Evolutionary conservation across 1,284 basidiomycete genomes (phyloP).

Genomic region (Ganoderma multipileum): DNA sequence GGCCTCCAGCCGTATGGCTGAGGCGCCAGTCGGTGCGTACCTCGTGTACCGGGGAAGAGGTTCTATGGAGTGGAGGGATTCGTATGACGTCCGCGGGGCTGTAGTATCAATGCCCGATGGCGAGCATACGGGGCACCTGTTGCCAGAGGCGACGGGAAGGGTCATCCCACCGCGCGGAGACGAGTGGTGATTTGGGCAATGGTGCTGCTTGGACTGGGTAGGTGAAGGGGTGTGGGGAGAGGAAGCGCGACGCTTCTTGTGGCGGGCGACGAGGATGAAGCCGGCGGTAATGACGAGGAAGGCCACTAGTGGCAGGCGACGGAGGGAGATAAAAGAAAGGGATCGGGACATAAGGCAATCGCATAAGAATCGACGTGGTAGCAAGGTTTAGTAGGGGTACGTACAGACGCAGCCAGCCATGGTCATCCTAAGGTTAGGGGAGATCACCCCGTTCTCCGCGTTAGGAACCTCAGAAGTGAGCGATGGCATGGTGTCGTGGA

Average conservation of each 20-base stretch:
- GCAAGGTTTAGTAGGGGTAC: background rate
- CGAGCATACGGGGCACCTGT: background rate
- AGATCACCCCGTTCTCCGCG: background rate
- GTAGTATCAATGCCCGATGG: too few relatives aligned
- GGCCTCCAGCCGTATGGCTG: background rate
- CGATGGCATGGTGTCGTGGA: background rate
- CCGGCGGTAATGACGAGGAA: background rate
- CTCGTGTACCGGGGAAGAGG: background rate
- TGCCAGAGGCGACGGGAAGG: background rate
- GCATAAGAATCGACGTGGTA: background rate
- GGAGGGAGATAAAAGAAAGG: background rate
- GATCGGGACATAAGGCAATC: background rate
- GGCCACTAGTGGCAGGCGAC: background rate
- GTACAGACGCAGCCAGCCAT: background rate
- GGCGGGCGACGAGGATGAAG: background rate
- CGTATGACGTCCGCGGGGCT: background rate
- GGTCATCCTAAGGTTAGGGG: background rate
- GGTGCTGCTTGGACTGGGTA: background rate
- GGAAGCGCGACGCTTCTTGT: background rate
- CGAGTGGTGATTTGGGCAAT: background rate
- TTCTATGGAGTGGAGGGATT: background rate
- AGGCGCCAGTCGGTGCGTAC: background rate
- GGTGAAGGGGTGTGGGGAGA: background rate
- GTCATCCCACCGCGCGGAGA: background rate
- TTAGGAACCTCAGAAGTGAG: background rate